Percentiles rank a stretch among this genome's conserved stretches.
These are phyloP conservation scores for Apiospora marii DNA, from an alignment of 2,329 filamentous ascomycete genomes.

Conservation along the genomic window DNA sequence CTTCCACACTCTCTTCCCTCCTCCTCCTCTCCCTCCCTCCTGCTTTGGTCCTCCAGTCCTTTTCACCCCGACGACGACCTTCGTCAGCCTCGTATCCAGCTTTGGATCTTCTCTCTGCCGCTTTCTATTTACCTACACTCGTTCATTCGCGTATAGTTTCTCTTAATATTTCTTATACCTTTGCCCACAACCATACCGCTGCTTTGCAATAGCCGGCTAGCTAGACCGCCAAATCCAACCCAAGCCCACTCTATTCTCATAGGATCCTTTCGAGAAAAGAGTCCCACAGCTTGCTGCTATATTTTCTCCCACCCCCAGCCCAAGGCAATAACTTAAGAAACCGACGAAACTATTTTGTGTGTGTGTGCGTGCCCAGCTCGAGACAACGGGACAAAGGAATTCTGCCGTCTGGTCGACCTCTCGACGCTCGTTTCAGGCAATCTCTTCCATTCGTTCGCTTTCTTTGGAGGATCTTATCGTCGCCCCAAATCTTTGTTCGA, in stretches of 20 bases:
- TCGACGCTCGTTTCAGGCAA: slow-evolving; percentile 23
- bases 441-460: slow-evolving; percentile 13
- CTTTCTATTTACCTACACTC: slow-evolving; percentile 24
- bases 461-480: slow-evolving; percentile 19
- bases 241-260: slow-evolving; percentile 21
- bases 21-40: slow-evolving; percentile 23
- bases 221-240: slow-evolving; percentile 18
- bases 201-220: slow-evolving; percentile 21
- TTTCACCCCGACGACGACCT: slow-evolving; percentile 25
- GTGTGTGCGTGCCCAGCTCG: slow-evolving; percentile 14
- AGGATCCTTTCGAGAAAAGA: slow-evolving; percentile 21
- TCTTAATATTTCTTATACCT: slow-evolving; percentile 25
- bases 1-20: slow-evolving; percentile 21
- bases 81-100: slow-evolving; percentile 26
- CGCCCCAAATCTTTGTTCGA: slow-evolving; percentile 22
- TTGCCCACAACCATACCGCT: slow-evolving; percentile 18
- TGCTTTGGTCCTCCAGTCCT: slow-evolving; percentile 28
- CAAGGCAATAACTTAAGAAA: slow-evolving; percentile 14
- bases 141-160: slow-evolving; percentile 22
- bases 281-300: slow-evolving; percentile 21
- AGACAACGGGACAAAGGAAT: slow-evolving; percentile 20
- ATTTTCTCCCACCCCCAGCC: slow-evolving; percentile 13
- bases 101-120: slow-evolving; percentile 29
- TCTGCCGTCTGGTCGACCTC: slow-evolving; percentile 12
- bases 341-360: slow-evolving; percentile 21